A percentile compares a stretch with the other conserved stretches of the same genome.
Conservation (phyloP, 495 filamentous ascomycete genomes). For the Xylaria venustula region DNA sequence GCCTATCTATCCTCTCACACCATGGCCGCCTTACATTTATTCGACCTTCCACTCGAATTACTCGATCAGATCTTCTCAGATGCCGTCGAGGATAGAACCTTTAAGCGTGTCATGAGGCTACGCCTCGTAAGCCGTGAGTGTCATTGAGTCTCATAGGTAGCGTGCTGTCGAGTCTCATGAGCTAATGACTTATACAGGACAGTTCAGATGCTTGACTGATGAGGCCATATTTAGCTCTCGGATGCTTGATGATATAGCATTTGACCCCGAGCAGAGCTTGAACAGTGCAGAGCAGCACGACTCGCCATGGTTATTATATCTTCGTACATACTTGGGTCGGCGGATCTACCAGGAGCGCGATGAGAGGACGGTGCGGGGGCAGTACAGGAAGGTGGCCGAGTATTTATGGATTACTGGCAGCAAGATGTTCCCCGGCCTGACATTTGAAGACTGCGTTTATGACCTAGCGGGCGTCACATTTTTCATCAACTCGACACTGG, state of each 20-base stretch:
- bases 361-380: conserved; percentile 11
- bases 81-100: conserved; percentile 15
- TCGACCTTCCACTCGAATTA: conserved; percentile 13
- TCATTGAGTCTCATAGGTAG: neutral
- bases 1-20: neutral
- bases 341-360: conserved; percentile 12
- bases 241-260: conserved; percentile 12
- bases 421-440: conserved; percentile 11
- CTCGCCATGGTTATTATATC: conserved; percentile 12
- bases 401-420: conserved; percentile 10
- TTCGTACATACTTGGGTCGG: conserved; percentile 8
- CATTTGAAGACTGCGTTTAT: conserved; percentile 10
- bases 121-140: conserved; percentile 13
- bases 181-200: conserved; percentile 6
- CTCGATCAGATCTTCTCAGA: conserved; percentile 16
- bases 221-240: conserved; percentile 15
- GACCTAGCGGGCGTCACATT: conserved; percentile 9
- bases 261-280: conserved; percentile 7
- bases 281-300: conserved; percentile 12
- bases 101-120: conserved; percentile 18
- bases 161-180: neutral
- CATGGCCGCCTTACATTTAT: neutral
- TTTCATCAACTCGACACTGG: conserved; percentile 15
- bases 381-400: conserved; percentile 16
- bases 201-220: conserved; percentile 14